Conservation (phyloP, 2,329 filamentous ascomycete species). For the Xylariomycetidae sp. region DNA sequence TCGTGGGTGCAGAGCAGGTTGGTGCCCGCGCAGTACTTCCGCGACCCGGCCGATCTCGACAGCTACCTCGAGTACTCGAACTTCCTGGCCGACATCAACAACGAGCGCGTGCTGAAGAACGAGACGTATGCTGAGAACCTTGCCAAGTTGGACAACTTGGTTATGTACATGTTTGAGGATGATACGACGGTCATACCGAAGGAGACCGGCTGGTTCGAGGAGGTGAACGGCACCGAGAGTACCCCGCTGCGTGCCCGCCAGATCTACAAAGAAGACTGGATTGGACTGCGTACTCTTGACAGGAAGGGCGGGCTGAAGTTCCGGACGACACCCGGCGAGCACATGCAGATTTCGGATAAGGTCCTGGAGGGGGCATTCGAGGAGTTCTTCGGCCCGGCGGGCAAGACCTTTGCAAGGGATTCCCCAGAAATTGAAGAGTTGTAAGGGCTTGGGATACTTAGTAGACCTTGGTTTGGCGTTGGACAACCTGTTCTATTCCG, state of each 20-base stretch:
- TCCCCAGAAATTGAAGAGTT: too few relatives aligned
- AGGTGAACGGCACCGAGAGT: slow-evolving; percentile 67
- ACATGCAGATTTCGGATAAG: slow-evolving; percentile 73
- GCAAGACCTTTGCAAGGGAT: slow-evolving; percentile 26
- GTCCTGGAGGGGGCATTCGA: slow-evolving; percentile 60
- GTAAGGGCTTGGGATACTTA: too few relatives aligned
- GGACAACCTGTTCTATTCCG: too few relatives aligned
- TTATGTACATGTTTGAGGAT: slow-evolving; percentile 84
- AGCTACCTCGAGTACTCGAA: slow-evolving; percentile 75
- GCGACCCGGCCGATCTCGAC: slow-evolving; percentile 61
- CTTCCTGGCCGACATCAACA: slow-evolving; percentile 94
- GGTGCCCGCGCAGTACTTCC: slow-evolving; percentile 93
- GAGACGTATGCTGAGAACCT: slow-evolving; percentile 66
- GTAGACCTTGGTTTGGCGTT: too few relatives aligned
- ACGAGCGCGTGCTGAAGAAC: slow-evolving; percentile 76
- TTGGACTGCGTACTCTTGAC: slow-evolving; percentile 76
- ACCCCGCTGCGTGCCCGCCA: slow-evolving; percentile 61
- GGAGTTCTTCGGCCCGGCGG: slow-evolving; percentile 56
- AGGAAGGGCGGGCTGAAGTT: slow-evolving; percentile 74
- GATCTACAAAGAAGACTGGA: slow-evolving; percentile 88
- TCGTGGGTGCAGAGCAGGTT: slow-evolving; percentile 69
- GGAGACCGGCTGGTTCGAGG: slow-evolving; percentile 85
- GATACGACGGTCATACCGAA: slow-evolving; percentile 85
- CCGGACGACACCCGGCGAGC: slow-evolving; percentile 63
- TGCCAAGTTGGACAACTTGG: slow-evolving; percentile 64